Percentiles rank a stretch among this genome's conserved stretches.
Evolutionary conservation across 2,329 filamentous ascomycete species (phyloP).

Genomic region (Aaosphaeria pasadenensis): DNA sequence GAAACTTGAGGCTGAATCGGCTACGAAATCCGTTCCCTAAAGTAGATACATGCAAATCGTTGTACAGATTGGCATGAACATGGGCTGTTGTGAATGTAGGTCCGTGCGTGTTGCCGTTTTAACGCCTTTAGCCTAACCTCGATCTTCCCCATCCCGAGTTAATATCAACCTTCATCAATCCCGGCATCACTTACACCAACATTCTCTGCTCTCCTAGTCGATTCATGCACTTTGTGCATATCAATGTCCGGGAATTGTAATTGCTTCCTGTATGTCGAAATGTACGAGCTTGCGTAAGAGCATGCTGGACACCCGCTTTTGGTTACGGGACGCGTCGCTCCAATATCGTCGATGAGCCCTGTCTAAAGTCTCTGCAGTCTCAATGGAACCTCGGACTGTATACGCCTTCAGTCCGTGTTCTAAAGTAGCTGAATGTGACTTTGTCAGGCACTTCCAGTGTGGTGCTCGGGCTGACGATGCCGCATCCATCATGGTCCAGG

Average conservation of each 20-base stretch:
- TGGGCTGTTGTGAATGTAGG: not conserved
- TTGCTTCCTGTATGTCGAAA: slow-evolving; percentile 14
- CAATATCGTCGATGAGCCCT: slow-evolving; percentile 15
- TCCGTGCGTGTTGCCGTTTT: slow-evolving; percentile 22
- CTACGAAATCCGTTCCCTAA: too few species aligned
- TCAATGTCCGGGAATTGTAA: slow-evolving; percentile 14
- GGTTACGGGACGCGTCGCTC: slow-evolving; percentile 17
- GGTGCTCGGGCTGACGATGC: not conserved
- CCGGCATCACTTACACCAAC: slow-evolving; percentile 13
- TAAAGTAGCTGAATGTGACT: not conserved
- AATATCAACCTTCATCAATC: slow-evolving; percentile 29
- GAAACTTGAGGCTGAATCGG: too few species aligned
- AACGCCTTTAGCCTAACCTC: slow-evolving; percentile 30
- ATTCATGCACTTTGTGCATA: slow-evolving; percentile 16
- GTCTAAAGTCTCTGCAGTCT: slow-evolving; percentile 3
- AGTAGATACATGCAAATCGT: too few species aligned
- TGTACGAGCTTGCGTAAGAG: slow-evolving; percentile 20
- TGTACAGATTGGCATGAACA: too few species aligned
- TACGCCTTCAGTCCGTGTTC: not conserved
- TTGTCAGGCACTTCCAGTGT: too few species aligned
- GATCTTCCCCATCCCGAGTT: slow-evolving; percentile 8
- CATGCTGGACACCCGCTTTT: slow-evolving; percentile 5
- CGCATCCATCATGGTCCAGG: too few species aligned
- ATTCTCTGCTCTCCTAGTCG: slow-evolving; percentile 11
- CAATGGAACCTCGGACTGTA: slow-evolving; percentile 7